These are phyloP conservation scores for Pichia sp. DNA, from an alignment of 1,139 yeast species.

Conservation along the genomic window DNA sequence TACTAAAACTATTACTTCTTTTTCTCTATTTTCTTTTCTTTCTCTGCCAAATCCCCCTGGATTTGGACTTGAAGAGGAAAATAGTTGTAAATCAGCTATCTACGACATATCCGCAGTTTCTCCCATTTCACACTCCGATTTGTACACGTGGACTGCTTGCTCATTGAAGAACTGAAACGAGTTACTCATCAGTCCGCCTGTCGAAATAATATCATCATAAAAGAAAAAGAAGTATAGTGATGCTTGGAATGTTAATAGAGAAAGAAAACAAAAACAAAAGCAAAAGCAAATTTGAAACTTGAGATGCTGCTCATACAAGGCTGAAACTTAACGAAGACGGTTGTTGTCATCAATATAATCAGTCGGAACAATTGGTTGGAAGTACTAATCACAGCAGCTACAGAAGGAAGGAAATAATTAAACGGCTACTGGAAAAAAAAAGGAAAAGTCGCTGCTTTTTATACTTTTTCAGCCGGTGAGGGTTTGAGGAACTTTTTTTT, in stretches of 20 bases:
- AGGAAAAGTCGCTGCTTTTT: background rate
- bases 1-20: background rate
- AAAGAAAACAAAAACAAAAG: slow-evolving; percentile 2
- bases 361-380: slow-evolving; percentile 75
- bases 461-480: background rate
- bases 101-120: slow-evolving; percentile 64
- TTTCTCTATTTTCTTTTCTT: slow-evolving; percentile 5
- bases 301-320: slow-evolving; percentile 60
- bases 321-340: slow-evolving; percentile 79
- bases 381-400: slow-evolving; percentile 48
- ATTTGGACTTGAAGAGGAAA: slow-evolving; percentile 6
- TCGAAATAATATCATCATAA: slow-evolving; percentile 47
- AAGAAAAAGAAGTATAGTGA: slow-evolving; percentile 15
- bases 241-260: slow-evolving; percentile 11
- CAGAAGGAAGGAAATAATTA: background rate
- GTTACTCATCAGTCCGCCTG: slow-evolving; percentile 70
- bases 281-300: slow-evolving; percentile 6
- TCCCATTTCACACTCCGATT: slow-evolving; percentile 42
- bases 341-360: slow-evolving; percentile 65
- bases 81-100: slow-evolving; percentile 20
- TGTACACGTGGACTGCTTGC: slow-evolving; percentile 66
- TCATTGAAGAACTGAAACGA: slow-evolving; percentile 37
- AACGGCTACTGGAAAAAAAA: background rate
- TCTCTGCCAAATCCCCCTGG: slow-evolving; percentile 12
- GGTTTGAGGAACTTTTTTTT: no score